Percentiles rank a stretch among this genome's conserved stretches.
phyloP scores from a whole-genome alignment of 495 filamentous ascomycete genomes.

The Podospora didyma region DNA sequence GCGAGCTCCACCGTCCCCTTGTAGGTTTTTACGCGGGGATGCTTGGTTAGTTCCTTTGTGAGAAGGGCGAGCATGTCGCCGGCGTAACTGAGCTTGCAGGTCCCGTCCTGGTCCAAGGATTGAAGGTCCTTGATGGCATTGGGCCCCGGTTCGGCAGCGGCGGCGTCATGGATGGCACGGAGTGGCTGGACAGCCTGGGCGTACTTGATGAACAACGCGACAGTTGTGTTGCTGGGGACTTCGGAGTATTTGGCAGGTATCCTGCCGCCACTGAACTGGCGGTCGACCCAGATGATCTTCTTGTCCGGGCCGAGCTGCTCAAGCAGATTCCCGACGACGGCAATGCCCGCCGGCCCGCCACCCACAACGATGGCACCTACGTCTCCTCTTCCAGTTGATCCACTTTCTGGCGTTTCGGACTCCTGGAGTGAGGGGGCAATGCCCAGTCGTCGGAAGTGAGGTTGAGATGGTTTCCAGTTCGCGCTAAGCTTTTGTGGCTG shows the following conservation, averaged over 20 bases:
- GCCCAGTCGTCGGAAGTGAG: no score
- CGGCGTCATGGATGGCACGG: slow-evolving; percentile 3
- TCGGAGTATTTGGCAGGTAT: slow-evolving; percentile 13
- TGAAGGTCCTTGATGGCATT: slow-evolving; percentile 12
- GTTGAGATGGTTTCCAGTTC: no score
- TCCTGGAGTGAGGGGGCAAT: no score
- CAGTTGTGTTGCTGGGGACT: slow-evolving; percentile 21
- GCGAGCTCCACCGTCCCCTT: no score
- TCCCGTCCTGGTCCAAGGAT: slow-evolving; percentile 1
- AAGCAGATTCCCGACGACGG: slow-evolving; percentile 23
- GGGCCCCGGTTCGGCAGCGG: neutral
- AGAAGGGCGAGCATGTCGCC: slow-evolving; percentile 16
- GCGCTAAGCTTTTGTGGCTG: no score
- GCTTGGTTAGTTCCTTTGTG: neutral
- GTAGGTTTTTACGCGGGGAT: slow-evolving; percentile 8
- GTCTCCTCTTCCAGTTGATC: no score
- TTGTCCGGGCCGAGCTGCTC: neutral
- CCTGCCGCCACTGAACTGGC: slow-evolving; percentile 12
- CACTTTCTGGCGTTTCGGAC: no score
- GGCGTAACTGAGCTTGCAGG: slow-evolving; percentile 16
- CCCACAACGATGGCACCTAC: slow-evolving; percentile 21
- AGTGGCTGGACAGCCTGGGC: slow-evolving; percentile 11
- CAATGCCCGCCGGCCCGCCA: slow-evolving; percentile 22
- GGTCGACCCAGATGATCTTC: slow-evolving; percentile 23
- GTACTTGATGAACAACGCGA: slow-evolving; percentile 14